Evolutionary conservation across 371 early-diverging fungal genomes (phyloP), one percentile per base, ranked within the genome.

Genomic region (Mucor mucedo): DNA sequence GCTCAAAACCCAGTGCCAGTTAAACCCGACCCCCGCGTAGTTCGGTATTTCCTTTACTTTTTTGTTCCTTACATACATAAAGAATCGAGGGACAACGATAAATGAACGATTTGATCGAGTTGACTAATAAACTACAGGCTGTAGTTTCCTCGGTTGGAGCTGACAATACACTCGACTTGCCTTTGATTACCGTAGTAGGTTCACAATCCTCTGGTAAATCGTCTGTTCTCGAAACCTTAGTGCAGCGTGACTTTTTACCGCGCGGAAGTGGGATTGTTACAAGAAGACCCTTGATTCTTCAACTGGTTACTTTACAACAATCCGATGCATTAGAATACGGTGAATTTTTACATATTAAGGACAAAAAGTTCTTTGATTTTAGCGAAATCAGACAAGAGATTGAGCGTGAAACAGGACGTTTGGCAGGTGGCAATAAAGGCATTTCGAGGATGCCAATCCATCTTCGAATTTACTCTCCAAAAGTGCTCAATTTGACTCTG

Each of bases 151-250:
- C 92, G 44, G 87, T 93, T 59, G 91, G 92, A 65, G 88, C 89
- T 69, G 76, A 82, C 49, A 92, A 89, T 68, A 82, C 85, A 55
- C 86, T 97, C 58, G 96, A 97, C 77, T 78, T 98, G 39, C 98
- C 98, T 11, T 93, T 94, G 84, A 91, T 97, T 72, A 92, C 91
- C 32, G 93, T 93, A 2, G 91, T 93, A 44, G 95, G 83, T 29
- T 82, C 83, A 1, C 97, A 98, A 71, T 95, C 95, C 45, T 90
- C 92, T 58, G 98, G 98, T 63, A 98, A 98, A 73, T 93, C 93
- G 52, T 95, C 94, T 59, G 94, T 95, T 27, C 76, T 97, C 40
- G 97, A 96, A 64, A 93, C 92, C 66, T 86, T 97, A 33, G 93
- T 96, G 32, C 92, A 93, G 14, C 86, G 89, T 44, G 96, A 96